Evolutionary conservation across 139 green algal genomes (phyloP).

Genomic region (Ostreobium quekettii): DNA sequence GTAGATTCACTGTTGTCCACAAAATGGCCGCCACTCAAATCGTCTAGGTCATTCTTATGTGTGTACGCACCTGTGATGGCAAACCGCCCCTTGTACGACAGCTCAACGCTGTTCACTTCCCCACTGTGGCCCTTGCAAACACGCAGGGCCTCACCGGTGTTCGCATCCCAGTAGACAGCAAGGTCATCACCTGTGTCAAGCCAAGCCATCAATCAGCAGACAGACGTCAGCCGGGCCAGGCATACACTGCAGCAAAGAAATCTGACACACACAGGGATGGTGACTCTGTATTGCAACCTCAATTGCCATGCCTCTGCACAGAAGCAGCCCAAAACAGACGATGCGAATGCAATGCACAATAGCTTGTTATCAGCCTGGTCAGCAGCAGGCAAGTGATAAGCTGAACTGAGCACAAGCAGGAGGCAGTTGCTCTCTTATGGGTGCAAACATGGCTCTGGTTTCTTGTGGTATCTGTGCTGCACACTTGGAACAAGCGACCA

Average conservation of each 20-base stretch:
- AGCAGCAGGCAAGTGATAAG: no score
- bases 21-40: not conserved
- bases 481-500: no score
- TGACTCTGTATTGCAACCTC: not conserved
- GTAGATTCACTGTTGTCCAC: not conserved
- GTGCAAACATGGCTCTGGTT: no score
- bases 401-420: no score
- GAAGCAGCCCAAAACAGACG: not conserved
- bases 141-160: slow-evolving; percentile 25
- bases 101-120: slow-evolving; percentile 36
- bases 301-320: not conserved
- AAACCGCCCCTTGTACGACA: slow-evolving; percentile 57
- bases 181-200: slow-evolving; percentile 2
- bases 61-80: slow-evolving; percentile 35
- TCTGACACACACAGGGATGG: not conserved
- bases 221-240: not conserved
- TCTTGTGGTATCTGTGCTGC: no score
- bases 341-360: no score
- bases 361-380: no score
- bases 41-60: not conserved
- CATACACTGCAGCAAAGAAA: not conserved
- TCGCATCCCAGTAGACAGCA: slow-evolving; percentile 18
- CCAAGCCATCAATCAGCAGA: not conserved
- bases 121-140: slow-evolving; percentile 59
- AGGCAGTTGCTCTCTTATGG: no score